Evolutionary conservation across 139 green algal species (phyloP).

Genomic region (Micromonas pusilla): DNA sequence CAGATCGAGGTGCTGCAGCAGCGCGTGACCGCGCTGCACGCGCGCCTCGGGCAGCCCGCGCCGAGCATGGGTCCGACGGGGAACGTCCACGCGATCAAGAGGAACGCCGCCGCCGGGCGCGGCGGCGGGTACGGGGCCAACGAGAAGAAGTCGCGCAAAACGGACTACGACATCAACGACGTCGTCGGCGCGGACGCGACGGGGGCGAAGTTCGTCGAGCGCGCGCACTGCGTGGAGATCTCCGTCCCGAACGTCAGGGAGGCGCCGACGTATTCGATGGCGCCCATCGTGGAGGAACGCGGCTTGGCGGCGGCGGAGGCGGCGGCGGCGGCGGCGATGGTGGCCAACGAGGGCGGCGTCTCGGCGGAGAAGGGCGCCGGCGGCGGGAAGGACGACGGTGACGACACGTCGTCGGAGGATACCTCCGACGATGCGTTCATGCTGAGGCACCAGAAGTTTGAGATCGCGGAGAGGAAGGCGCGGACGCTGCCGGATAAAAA

Average conservation of each 20-base stretch:
- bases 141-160: not conserved
- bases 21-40: not conserved
- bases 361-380: not conserved
- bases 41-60: not conserved
- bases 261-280: not conserved
- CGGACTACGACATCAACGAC: conserved; percentile 24
- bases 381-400: not conserved
- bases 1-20: conserved; percentile 15
- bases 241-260: not conserved
- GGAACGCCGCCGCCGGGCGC: not conserved
- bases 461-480: conserved; percentile 4
- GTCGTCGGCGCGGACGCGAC: not conserved
- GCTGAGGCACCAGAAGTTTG: not conserved
- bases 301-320: not conserved
- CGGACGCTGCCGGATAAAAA: not conserved
- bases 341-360: not conserved
- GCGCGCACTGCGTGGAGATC: conserved; percentile 4
- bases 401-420: conserved; percentile 8
- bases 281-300: not conserved
- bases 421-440: conserved; percentile 20
- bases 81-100: not conserved
- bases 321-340: not conserved
- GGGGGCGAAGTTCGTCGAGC: conserved; percentile 12
- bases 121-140: not conserved
- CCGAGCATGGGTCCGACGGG: not conserved